These are phyloP conservation scores for Murraya koenigii DNA, from an alignment of 345 rosid genomes.

Conservation along the genomic window DNA sequence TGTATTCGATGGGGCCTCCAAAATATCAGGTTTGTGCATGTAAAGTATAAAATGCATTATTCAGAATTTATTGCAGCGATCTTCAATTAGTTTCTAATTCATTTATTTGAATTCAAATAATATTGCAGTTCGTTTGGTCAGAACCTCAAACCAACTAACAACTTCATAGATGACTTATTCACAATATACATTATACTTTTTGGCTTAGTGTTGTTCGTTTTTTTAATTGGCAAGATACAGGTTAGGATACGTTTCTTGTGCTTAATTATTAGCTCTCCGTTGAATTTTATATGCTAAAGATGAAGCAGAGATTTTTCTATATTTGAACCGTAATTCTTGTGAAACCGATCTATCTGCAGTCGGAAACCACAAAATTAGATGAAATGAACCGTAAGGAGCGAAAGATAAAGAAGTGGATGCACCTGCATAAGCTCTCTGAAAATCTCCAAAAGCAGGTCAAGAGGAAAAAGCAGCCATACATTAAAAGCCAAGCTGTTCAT, in stretches of 20 bases:
- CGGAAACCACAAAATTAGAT: not conserved
- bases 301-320: too few species aligned
- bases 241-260: not conserved
- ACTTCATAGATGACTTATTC: not conserved
- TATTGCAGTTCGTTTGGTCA: not conserved
- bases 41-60: too few species aligned
- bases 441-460: not conserved
- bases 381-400: not conserved
- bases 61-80: too few species aligned
- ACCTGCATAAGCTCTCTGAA: not conserved
- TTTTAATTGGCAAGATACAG: conserved; percentile 13
- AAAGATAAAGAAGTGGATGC: not conserved
- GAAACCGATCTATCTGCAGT: not conserved
- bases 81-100: too few species aligned
- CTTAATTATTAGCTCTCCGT: not conserved
- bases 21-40: too few species aligned
- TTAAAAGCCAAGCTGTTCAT: not conserved
- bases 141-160: not conserved
- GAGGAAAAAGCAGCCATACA: not conserved
- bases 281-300: not conserved
- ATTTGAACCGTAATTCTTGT: too few species aligned
- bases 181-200: not conserved
- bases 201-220: not conserved
- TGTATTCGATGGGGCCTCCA: too few species aligned
- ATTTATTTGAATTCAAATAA: too few species aligned